Percentiles rank a stretch among this genome's conserved stretches.
Conservation (phyloP, 345 rosid genomes). For the Brassica incana region DNA sequence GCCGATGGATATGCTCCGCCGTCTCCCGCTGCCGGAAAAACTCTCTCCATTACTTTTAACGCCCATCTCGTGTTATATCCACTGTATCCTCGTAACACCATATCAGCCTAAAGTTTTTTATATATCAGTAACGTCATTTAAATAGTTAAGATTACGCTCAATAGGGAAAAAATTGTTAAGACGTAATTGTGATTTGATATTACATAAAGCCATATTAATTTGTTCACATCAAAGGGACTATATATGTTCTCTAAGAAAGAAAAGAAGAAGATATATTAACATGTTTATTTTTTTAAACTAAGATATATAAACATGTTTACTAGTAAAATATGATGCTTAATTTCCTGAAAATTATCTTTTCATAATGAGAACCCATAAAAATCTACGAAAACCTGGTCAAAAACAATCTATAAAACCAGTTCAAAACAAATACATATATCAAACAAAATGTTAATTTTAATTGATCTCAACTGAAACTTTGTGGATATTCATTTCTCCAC, state of each 20-base stretch:
- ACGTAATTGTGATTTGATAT: not conserved
- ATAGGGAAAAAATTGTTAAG: not conserved
- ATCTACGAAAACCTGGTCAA: not conserved
- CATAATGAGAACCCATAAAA: not conserved
- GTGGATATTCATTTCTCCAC: not conserved
- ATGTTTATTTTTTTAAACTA: not conserved
- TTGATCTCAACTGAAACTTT: not conserved
- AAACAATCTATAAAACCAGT: not conserved
- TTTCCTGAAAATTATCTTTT: not conserved
- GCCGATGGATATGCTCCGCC: slow-evolving; percentile 48
- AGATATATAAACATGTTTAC: not conserved
- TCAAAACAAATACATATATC: not conserved
- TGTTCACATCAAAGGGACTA: not conserved
- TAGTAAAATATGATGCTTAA: not conserved
- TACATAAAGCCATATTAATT: not conserved
- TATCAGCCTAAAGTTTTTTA: slow-evolving; percentile 46
- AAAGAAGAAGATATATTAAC: not conserved
- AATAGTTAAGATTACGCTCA: not conserved
- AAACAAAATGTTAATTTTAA: not conserved
- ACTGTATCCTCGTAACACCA: slow-evolving; percentile 74
- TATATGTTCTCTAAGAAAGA: not conserved
- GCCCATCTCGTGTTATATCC: slow-evolving; percentile 95
- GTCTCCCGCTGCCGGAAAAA: slow-evolving; percentile 49
- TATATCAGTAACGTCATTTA: not conserved
- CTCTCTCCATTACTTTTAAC: slow-evolving; percentile 55